Base-by-base conservation (phyloP, 2,329 filamentous ascomycete genomes). In the Aspergillus carbonarius region DNA sequence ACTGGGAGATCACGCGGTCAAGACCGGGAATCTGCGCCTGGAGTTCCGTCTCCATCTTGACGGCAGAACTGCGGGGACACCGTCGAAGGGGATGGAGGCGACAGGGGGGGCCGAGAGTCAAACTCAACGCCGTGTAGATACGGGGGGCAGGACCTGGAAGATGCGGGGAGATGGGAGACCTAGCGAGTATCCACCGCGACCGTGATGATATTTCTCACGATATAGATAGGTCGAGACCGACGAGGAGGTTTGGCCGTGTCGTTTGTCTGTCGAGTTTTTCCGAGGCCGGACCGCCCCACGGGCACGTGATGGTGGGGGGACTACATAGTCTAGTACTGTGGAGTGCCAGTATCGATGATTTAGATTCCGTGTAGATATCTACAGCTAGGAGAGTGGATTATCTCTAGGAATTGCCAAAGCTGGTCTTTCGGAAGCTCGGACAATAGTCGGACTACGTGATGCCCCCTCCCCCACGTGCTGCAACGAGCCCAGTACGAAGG, bases 1-100 rank as follows among this genome's bases (percentile, higher is more conserved):
- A 97, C 78, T 96, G 91, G 50, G 92, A 93, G 66, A 97, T 82
- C 63, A 96, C 84, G 59, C 89, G 91, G 78, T 97, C 93, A 67
- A 97, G 91, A 72, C 90, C 89, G 62, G 92, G 92, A 67, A 96
- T 85, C 67, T 92, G 86, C 61, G 88, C 82, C 79, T 89, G 89
- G 73, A 96, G 92, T 79, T 96, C 91, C 70, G 90, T 83, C 77
- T 96, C 92, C 92, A 96, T 96, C 39, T 61, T 69, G 53, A 32
- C 30, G 30, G 30, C 8, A 10, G 30, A 32, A n/a, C 27, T 30
- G 20, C 7, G 15, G 25, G 25, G n/a, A n/a, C 44, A 39, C 49
- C 32, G 30, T 42, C 10, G 39, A 9, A 20, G 39, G 35, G 39
- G 39, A 20, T 42, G 18, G 18, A 7, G 9, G 39, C 10, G 18